These are phyloP conservation scores for Forsythia viridissima DNA, from an alignment of 257 asterid species.

Conservation along the genomic window DNA sequence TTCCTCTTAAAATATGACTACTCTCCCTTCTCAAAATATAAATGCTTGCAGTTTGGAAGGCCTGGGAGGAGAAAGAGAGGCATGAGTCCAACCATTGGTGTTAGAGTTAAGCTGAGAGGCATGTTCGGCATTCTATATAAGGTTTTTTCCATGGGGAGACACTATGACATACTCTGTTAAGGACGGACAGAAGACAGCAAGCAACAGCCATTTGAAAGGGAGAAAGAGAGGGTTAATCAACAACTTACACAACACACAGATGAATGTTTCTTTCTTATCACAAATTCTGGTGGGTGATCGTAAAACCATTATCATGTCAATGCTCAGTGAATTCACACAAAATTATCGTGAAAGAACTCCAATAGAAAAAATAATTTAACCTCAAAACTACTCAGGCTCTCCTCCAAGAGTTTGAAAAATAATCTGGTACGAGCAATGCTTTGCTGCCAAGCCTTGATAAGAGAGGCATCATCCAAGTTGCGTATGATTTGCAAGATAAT, in stretches of 20 bases:
- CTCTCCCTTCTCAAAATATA: not conserved
- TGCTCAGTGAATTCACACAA: slow-evolving; percentile 19
- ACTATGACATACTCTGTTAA: not conserved
- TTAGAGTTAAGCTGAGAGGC: not conserved
- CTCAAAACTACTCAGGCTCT: slow-evolving; percentile 91
- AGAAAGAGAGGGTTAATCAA: not conserved
- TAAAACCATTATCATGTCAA: not conserved
- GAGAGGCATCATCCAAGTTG: slow-evolving; percentile 92
- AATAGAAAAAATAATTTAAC: slow-evolving; percentile 37
- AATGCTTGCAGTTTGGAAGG: not conserved
- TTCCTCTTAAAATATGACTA: not conserved
- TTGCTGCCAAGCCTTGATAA: slow-evolving; percentile 98
- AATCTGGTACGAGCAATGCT: slow-evolving; percentile 99
- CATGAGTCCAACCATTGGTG: not conserved
- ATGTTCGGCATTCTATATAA: slow-evolving; percentile 1
- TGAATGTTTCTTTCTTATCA: slow-evolving; percentile 16
- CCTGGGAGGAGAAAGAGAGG: not conserved
- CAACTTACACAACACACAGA: not conserved
- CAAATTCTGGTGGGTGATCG: not conserved
- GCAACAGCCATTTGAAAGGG: slow-evolving; percentile 6
- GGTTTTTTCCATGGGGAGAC: slow-evolving; percentile 3
- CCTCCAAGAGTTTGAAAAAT: slow-evolving; percentile 96
- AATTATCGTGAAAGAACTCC: not conserved
- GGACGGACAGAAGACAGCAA: slow-evolving; percentile 3
- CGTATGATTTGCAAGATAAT: slow-evolving; percentile 83